These are phyloP conservation scores for Suillus ampliporus DNA, from an alignment of 768 basidiomycete species.

Conservation along the genomic window DNA sequence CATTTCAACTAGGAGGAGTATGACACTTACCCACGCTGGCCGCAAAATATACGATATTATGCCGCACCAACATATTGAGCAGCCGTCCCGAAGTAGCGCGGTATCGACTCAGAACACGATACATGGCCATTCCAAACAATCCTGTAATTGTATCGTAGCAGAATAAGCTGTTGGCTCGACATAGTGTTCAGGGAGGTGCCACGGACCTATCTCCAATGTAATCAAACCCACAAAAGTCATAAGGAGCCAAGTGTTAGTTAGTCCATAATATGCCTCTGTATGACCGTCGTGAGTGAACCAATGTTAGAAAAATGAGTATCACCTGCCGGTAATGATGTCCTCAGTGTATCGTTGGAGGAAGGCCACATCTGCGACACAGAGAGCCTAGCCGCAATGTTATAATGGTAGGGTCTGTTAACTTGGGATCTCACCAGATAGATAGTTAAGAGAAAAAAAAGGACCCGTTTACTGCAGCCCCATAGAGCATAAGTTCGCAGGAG, in stretches of 20 bases:
- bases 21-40: constrained; percentile 2
- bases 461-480: not conserved
- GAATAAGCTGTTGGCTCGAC: not conserved
- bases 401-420: not conserved
- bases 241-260: not conserved
- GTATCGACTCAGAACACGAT: not conserved
- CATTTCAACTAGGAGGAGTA: not conserved
- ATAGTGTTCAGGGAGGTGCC: too few relatives aligned
- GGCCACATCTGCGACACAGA: not conserved
- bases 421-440: not conserved
- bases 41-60: constrained; percentile 2
- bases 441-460: not conserved
- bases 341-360: not conserved
- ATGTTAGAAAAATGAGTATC: not conserved
- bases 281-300: not conserved
- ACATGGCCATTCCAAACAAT: not conserved
- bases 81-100: constrained; percentile 1
- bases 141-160: not conserved
- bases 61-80: not conserved
- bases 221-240: not conserved
- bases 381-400: not conserved
- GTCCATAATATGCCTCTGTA: not conserved
- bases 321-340: not conserved
- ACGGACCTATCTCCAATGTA: not conserved
- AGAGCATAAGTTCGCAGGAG: not conserved